Base-by-base conservation (phyloP, 495 filamentous ascomycete species). In the Endocarpon pusillum region DNA sequence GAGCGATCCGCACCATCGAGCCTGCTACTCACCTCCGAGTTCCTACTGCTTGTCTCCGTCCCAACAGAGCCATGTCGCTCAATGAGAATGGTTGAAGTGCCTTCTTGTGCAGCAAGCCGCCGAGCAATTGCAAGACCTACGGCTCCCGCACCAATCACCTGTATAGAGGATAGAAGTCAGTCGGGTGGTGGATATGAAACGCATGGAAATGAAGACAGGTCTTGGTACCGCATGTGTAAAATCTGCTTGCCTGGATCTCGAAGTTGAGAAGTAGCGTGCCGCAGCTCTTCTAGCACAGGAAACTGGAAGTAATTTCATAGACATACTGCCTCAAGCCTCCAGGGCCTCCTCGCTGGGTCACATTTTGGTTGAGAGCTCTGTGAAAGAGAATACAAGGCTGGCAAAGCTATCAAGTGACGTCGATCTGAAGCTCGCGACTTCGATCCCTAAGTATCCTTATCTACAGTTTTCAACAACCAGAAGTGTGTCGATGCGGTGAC, bases 91-190 rank as follows among this genome's bases (percentile, higher is more conserved):
- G 84, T 92, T 18, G 60, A 68, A 3, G 69, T 69, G 12, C 68
- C 62, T 34, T 70, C 65, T 43, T 62, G 59, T 11, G 49, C 59
- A 34, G 89, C 78, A 18, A 97, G 59, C 42, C 72, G 65, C 2
- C 78, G 67, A 1, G 89, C 83, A 40, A 92, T 69, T n/a, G 89
- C 80, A 3, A 97, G 70, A 3, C 89, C 89, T 17, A 97, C 81
- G 1, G 82, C 89, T 14, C 89, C 89, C 37, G 67, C 89, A 40
- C 91, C 89, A 34, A 97, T 81, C 2, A 91, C 69, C 78, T 84
- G 21, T 30, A 14, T 14, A 3, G 18, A 32, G 32, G 5, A 31
- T 12, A 25, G 23, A 8, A 25, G 23, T 27, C 10, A 7, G 10
- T n/a, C 9, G 18, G 14, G 8, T n/a, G 18, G 33, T 24, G 15